Evolutionary conservation across 768 basidiomycete genomes (phyloP), one percentile per base, ranked within the genome.

Genomic region (Termitomyces sp.): DNA sequence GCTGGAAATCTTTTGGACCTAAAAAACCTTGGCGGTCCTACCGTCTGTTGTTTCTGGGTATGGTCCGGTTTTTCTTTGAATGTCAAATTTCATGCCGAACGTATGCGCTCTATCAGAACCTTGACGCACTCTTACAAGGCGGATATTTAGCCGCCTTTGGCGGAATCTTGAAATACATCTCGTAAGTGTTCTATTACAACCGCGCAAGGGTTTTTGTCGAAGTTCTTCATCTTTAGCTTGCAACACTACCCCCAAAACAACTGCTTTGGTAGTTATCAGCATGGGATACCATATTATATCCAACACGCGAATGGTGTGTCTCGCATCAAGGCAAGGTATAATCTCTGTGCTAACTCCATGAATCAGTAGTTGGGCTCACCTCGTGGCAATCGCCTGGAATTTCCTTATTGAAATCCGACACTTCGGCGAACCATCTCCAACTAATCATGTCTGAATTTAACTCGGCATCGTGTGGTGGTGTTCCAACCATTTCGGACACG

Each of bases 181-280:
- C 72, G 77, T 78, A 57, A 52, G 75, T 72, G 13, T 22, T 58
- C 51, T n/a, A 42, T 42, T 45, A 36, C 12, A 16, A 20, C 6
- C n/a, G 18, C 22, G 24, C n/a, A 13, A 16, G 22, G 15, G 2
- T 26, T 12, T 12, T 2, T 26, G 24, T 42, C 33, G 20, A 50
- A 31, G 8, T 2, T 56, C 15, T 37, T 29, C n/a, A 39, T 22
- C 16, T n/a, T 15, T 48, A 78, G 78, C 28, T 62, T 83, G 12
- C 81, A 83, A 60, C 81, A 82, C 62, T 83, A 82, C 63, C 79
- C 81, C 1, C 76, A 82, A 59, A 75, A 81, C 61, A 76, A 80
- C 41, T 81, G 77, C 62, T 59, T 64, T 22, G 74, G 74, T 2
- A 61, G 49, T 3, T 69, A 75, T 62, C 51, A 63, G n/a, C 77